Evolutionary conservation across 1,139 yeast species (phyloP), one percentile per base, ranked within the genome.

Genomic region (Saccharomyces uvarum): DNA sequence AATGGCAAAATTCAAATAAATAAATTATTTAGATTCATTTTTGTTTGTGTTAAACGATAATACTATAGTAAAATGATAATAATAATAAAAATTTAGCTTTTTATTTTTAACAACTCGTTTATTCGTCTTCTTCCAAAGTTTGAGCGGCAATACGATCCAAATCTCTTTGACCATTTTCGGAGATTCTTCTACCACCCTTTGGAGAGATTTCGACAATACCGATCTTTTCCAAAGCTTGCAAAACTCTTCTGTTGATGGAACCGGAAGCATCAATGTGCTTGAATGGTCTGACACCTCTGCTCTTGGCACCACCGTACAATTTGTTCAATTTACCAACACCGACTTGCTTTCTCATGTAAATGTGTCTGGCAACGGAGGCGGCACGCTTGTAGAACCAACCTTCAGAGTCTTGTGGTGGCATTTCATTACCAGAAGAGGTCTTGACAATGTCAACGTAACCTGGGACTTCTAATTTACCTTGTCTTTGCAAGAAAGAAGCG

Each of bases 321-420:
- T 89, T 93, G 95, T 91, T 91, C 77, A 93, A 86, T 77, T 88
- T 88, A 83, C 99, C 99, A 71, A 93, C 96, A 87, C 99, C 99
- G 73, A 93, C 96, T 74, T 88, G 89, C 83, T 93, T 93, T 88
- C 97, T 91, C 81, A 93, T 84, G 96, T 95, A 95, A 79, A 93
- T 86, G 93, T 93, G 99, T 84, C 99, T 93, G 75, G 99, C 99
- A 77, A 90, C 90, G 61, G 99, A 91, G 74, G 99, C 99, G 74
- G 99, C 95, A 81, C 99, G 88, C 88, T 87, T 89, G 96, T 91
- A 93, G 89, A 89, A 93, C 99, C 99, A 93, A 75, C 93, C 90
- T 81, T 91, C 98, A 70, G 99, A 82, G 77, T 93, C 98, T 83
- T 93, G 99, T 77, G 99, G 99, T 78, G 99, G 99, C 77, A 93